Conservation (phyloP, 192 early-diverging fungal species). For the Phlyctochytrium bullatum region DNA sequence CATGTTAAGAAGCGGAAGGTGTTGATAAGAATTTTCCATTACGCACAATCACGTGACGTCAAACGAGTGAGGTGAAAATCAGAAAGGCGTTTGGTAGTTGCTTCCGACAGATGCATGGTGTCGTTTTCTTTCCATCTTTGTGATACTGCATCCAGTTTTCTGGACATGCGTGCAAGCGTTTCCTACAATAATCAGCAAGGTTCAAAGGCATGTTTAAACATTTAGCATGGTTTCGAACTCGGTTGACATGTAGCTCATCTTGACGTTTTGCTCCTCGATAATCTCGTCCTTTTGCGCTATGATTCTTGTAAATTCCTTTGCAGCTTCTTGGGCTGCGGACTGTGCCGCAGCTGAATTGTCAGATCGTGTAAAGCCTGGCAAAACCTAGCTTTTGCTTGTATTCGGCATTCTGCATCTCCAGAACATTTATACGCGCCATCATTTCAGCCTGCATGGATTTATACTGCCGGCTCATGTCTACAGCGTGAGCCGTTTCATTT, state of each 20-base stretch:
- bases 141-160: conserved; percentile 54
- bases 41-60: conserved; percentile 10
- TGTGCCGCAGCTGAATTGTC: conserved; percentile 31
- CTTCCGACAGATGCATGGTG: conserved; percentile 46
- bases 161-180: conserved; percentile 53
- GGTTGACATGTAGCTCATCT: conserved; percentile 59
- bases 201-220: conserved; percentile 18
- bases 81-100: conserved; percentile 41
- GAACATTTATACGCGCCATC: conserved; percentile 45
- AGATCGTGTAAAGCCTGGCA: not conserved
- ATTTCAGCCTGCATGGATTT: conserved; percentile 62
- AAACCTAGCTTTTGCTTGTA: conserved; percentile 44
- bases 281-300: conserved; percentile 47
- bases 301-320: conserved; percentile 43
- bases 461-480: conserved; percentile 59
- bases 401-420: conserved; percentile 55
- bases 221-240: conserved; percentile 65
- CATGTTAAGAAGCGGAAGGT: too few relatives aligned
- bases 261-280: conserved; percentile 61
- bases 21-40: too few relatives aligned
- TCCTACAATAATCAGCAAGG: conserved; percentile 33
- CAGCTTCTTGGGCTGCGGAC: conserved; percentile 38
- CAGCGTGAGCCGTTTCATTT: conserved; percentile 13
- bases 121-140: conserved; percentile 54
- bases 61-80: conserved; percentile 49